Percentiles rank a stretch among this genome's conserved stretches.
These are phyloP conservation scores for Alternaria ethzedia DNA, from an alignment of 2,329 filamentous ascomycete species.

Conservation along the genomic window DNA sequence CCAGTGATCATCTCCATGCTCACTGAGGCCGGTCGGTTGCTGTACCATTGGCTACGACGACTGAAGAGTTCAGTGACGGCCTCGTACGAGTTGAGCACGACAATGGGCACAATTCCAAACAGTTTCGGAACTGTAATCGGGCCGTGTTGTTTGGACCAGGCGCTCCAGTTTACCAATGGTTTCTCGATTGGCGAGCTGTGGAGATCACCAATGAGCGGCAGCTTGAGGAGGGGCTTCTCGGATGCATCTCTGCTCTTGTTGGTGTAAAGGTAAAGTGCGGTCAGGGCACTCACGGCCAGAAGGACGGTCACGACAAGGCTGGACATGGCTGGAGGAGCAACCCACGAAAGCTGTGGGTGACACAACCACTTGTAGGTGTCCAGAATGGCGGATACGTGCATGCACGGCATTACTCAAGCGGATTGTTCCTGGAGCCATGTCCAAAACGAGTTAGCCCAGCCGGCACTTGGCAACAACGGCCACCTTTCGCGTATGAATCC, in stretches of 20 bases:
- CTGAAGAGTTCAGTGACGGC: constrained; percentile 16
- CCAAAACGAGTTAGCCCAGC: not conserved
- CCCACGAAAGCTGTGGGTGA: not conserved
- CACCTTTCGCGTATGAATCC: not conserved
- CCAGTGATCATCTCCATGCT: constrained; percentile 20
- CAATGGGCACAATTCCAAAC: constrained; percentile 14
- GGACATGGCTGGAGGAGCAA: constrained; percentile 3
- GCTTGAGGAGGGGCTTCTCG: constrained; percentile 9
- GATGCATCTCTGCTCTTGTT: not conserved
- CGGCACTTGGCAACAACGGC: not conserved
- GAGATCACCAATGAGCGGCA: constrained; percentile 14
- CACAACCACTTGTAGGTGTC: not conserved
- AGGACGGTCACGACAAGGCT: not conserved
- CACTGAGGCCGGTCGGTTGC: constrained; percentile 13
- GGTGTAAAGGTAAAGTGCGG: constrained; percentile 1
- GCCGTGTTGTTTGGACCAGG: constrained; percentile 13
- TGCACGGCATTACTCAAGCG: constrained; percentile 3
- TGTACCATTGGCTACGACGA: constrained; percentile 17
- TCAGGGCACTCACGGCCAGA: constrained; percentile 1
- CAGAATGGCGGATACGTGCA: not conserved
- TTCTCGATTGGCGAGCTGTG: constrained; percentile 12
- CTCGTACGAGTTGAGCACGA: constrained; percentile 16
- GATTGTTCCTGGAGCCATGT: not conserved
- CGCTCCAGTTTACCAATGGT: constrained; percentile 12
- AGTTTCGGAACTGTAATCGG: constrained; percentile 8